Evolutionary conservation across 768 basidiomycete genomes (phyloP), one percentile per base, ranked within the genome.

Genomic region (Phaeotremella fagi): DNA sequence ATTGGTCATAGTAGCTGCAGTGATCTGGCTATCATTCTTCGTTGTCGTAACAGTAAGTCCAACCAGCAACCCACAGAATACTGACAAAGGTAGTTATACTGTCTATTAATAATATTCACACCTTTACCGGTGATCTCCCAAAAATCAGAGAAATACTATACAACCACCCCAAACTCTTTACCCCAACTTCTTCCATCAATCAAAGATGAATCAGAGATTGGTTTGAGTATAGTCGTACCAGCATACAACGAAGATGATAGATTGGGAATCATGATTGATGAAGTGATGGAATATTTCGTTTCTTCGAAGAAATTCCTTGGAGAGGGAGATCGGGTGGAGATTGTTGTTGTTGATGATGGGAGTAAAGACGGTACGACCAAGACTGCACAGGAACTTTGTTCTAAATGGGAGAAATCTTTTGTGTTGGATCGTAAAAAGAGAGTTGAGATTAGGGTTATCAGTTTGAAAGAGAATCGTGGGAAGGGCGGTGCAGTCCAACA

Each of bases 401-500:
- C 75, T 9, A 48, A 70, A 15, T 74, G 80, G 55, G 25, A 12
- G 25, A 33, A 26, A 28, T 54, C 36, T 49, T n/a, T 9, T 35
- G 50, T 26, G 15, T 29, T 35, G 35, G 45, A 42, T 3, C 16
- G 3, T 12, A 25, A 43, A 5, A 56, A 47, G 5, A 28, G 55
- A 37, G 66, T 73, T 0, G 57, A 87, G 62, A 84, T 95, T 53
- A 82, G 85, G 54, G 82, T 95, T 20, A 82, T 94, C 50, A 83
- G 80, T 20, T 77, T 97, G 53, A 83, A 83, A 69, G 78, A 79
- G 64, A 98, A 98, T 68, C 76, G 86, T 16, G 91, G 91, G 1
- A 98, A 98, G 70, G 92, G 92, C 18, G 92, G 90, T 2, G 88
- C 90, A 0, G 90, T 95, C 22, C 79, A 86, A 28, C 92, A 95